A percentile compares a stretch with the other conserved stretches of the same genome.
phyloP scores from a whole-genome alignment of 2,329 filamentous ascomycete species.

The Calonectria leucothoes region DNA sequence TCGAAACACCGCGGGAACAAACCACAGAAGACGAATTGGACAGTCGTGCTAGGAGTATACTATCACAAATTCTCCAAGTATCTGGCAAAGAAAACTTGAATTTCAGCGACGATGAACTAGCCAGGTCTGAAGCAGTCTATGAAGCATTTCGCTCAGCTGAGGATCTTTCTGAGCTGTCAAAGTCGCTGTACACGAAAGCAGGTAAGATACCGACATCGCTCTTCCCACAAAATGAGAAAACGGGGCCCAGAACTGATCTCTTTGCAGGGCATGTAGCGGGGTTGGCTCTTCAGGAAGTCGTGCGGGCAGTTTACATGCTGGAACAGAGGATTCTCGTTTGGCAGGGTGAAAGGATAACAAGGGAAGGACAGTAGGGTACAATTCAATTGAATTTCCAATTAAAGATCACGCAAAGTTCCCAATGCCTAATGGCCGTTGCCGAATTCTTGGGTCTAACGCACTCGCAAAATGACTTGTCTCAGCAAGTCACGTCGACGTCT shows the following conservation, averaged over 20 bases:
- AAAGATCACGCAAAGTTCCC: neutral
- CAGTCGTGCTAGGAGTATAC: conserved; percentile 31
- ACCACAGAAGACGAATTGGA: conserved; percentile 42
- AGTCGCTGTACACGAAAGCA: conserved; percentile 47
- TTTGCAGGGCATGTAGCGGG: conserved; percentile 46
- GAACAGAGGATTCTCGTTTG: conserved; percentile 50
- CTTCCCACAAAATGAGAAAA: neutral
- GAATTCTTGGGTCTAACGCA: neutral
- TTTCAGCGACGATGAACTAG: neutral
- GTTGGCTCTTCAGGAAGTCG: conserved; percentile 47
- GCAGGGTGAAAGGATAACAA: conserved; percentile 39
- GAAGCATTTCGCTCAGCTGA: conserved; percentile 46
- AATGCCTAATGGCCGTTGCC: neutral
- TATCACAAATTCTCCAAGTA: conserved; percentile 32
- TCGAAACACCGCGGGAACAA: conserved; percentile 31
- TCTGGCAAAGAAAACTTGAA: conserved; percentile 20
- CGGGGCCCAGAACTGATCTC: conserved; percentile 25
- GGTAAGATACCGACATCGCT: conserved; percentile 37
- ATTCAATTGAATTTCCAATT: neutral
- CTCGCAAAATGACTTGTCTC: neutral
- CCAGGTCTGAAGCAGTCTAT: conserved; percentile 33
- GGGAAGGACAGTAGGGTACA: neutral
- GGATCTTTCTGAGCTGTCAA: conserved; percentile 47
- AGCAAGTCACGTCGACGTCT: neutral
- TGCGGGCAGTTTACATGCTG: conserved; percentile 52